Base-by-base conservation (phyloP, 805 yeast species). In the Metschnikowia drakensbergensis region DNA sequence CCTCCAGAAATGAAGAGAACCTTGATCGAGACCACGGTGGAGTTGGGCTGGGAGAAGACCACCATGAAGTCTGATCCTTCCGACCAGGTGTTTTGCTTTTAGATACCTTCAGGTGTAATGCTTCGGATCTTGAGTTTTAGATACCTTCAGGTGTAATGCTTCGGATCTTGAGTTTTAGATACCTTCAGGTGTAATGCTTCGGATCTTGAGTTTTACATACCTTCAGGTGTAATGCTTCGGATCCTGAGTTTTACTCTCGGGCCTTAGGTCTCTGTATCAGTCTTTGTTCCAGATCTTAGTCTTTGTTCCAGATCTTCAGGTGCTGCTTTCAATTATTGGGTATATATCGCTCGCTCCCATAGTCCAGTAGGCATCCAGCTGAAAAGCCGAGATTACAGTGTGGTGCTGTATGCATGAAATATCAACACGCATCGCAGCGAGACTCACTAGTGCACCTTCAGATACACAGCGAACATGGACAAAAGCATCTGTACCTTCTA, bases 1-100 rank as follows among this genome's bases (percentile, higher is more conserved):
- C 91, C 91, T 22, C 79, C 80, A 54, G 83, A 74, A 37, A 79
- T 87, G 87, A 83, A 82, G 58, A 74, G 73, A 52, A 59, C 64
- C 33, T 72, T 83, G 52, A 63, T 79, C 7, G 70, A 72, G 34
- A 70, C 74, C 44, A 74, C 88, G 11, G 69, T 70, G 39, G 81
- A 79, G 35, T 66, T 84, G 48, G 91, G 92, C 1, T 86, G 88
- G 81, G 74, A 68, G 22, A 67, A 69, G 55, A 75, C 78, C 17
- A 60, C 67, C 32, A 65, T 73, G 68, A 71, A 71, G 48, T 72
- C 79, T 6, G 64, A 67, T 37, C 75, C 78, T n/a, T 71, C 70
- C 38, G 81, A 77, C 54, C 81, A 78, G 61, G 82, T 81, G n/a
- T 81, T 80, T 58, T 76, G 82, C 54, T 81, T 81, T 54, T 80